phyloP scores from a whole-genome alignment of 495 filamentous ascomycete genomes.

The Opeltia flavorubescens region DNA sequence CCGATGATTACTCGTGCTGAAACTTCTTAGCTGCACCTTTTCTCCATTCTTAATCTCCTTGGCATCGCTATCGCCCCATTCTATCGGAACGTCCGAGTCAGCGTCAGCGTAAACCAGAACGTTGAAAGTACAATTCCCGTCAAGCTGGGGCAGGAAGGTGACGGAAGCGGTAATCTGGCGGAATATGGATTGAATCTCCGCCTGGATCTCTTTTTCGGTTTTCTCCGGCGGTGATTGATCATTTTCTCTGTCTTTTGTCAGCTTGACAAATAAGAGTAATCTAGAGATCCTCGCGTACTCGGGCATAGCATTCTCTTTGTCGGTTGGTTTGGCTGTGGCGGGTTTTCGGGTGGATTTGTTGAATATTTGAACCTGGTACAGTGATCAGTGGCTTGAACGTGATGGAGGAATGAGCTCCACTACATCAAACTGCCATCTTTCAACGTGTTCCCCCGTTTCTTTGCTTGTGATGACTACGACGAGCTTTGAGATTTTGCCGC shows the following conservation, averaged over 20 bases:
- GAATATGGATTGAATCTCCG: constrained; percentile 90
- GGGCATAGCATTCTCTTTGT: constrained; percentile 49
- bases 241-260: constrained; percentile 3
- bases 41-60: constrained; percentile 95
- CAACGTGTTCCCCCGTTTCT: constrained; percentile 89
- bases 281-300: constrained; percentile 26
- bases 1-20: constrained; percentile 83
- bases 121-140: constrained; percentile 94
- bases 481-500: constrained; percentile 90
- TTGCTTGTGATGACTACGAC: constrained; percentile 93
- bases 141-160: constrained; percentile 86
- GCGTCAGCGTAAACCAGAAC: constrained; percentile 96
- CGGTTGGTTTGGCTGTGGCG: constrained; percentile 29
- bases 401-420: constrained; percentile 1
- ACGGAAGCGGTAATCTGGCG: constrained; percentile 96
- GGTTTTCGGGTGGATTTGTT: constrained; percentile 39
- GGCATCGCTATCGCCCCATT: constrained; percentile 97
- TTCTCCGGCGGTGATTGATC: constrained; percentile 42
- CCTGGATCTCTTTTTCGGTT: constrained; percentile 83
- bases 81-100: constrained; percentile 89
- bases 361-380: constrained; percentile 53
- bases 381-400: background rate
- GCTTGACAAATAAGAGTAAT: background rate
- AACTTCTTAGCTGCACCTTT: constrained; percentile 88
- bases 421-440: constrained; percentile 97